Evolutionary conservation across 768 basidiomycete species (phyloP), one percentile per base, ranked within the genome.

Genomic region (Kwoniella sp.): DNA sequence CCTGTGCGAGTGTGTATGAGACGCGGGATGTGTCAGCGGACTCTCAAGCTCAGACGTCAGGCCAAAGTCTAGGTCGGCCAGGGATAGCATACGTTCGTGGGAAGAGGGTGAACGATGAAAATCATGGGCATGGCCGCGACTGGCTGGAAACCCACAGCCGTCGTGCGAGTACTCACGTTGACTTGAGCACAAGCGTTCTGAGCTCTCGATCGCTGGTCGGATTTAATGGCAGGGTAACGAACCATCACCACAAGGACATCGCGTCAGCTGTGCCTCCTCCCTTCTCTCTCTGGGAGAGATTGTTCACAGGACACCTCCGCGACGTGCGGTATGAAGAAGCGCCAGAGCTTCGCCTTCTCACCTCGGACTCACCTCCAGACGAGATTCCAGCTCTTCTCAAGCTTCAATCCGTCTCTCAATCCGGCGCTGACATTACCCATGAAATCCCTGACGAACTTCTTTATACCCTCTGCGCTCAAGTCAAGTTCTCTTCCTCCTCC

Each of bases 201-300:
- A 81, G 70, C 48, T 79, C 77, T 2, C 72, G 68, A 69, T 81
- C 80, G 58, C 80, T 81, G 50, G 13, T 31, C 22, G 17, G 28
- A 22, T 48, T 20, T 17, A 47, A 17, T 41, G 26, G 31, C 4
- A 23, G 25, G 13, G 26, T 45, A 12, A 15, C 11, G 37, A 52
- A 50, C 12, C 4, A 58, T 20, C 58, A 61, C 25, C n/a, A 12
- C 15, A 20, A 37, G n/a, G 20, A 38, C 12, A 15, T 34, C 13
- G 34, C 34, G 13, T 34, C 34, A 34, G 34, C 34, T 34, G 34
- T 34, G 34, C 13, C 34, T 34, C 5, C 34, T 34, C 13, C 34
- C 34, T 34, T 34, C n/a, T n/a, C n/a, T n/a, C n/a, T n/a, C n/a
- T n/a, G n/a, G n/a, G n/a, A n/a, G n/a, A n/a, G n/a, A n/a, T n/a